Conservation (phyloP, 2,329 filamentous ascomycete species). For the Alternaria infectoria region DNA sequence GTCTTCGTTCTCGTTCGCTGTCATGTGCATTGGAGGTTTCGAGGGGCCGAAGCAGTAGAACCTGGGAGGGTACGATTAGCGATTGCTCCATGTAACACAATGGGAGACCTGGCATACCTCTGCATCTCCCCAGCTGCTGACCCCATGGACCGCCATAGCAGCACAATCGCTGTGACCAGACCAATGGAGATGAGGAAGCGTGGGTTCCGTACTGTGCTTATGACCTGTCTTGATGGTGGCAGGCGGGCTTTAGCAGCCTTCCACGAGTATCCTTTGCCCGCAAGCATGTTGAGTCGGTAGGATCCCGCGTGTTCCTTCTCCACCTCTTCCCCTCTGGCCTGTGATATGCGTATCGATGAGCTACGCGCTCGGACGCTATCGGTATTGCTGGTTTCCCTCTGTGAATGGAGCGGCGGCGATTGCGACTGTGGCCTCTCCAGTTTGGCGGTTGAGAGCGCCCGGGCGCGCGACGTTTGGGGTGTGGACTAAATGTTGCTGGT, state of each 20-base stretch:
- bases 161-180: constrained; percentile 71
- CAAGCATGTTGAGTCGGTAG: constrained; percentile 68
- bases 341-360: constrained; percentile 41
- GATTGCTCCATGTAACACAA: neutral
- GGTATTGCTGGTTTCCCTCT: constrained; percentile 37
- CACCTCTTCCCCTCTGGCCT: constrained; percentile 35
- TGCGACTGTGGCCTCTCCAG: constrained; percentile 37
- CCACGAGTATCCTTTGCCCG: constrained; percentile 90
- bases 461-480: constrained; percentile 13
- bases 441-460: constrained; percentile 24
- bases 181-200: constrained; percentile 78
- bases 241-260: constrained; percentile 83
- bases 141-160: constrained; percentile 88
- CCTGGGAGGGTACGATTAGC: constrained; percentile 58
- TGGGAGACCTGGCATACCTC: constrained; percentile 65
- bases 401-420: constrained; percentile 35
- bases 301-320: constrained; percentile 27
- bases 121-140: constrained; percentile 86
- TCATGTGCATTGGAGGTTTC: constrained; percentile 96
- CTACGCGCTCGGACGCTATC: constrained; percentile 37
- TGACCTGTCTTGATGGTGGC: constrained; percentile 73
- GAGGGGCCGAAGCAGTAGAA: constrained; percentile 97
- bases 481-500: neutral
- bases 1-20: constrained; percentile 83
- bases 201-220: constrained; percentile 72